Percentiles rank a stretch among this genome's conserved stretches.
phyloP scores from a whole-genome alignment of 2,329 filamentous ascomycete species.

The Colletotrichum gloeosporioides region DNA sequence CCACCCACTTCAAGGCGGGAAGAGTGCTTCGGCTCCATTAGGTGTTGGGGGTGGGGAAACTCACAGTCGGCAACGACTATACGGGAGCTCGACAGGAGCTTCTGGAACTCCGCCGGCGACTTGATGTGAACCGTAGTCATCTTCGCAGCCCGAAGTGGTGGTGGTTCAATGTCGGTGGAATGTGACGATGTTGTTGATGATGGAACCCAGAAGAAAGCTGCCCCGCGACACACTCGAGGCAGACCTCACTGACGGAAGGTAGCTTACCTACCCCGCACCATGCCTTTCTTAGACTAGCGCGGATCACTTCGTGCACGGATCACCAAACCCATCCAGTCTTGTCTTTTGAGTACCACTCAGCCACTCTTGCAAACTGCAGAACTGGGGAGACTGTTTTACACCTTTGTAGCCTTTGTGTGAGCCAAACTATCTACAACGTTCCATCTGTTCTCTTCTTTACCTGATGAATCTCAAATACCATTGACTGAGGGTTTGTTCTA shows the following conservation, averaged over 20 bases:
- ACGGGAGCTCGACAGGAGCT: conserved; percentile 72
- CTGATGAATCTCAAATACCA: neutral
- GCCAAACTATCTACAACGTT: neutral
- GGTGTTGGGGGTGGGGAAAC: conserved; percentile 37
- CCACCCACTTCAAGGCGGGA: conserved; percentile 22
- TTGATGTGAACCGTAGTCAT: conserved; percentile 35
- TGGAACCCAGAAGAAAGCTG: conserved; percentile 16
- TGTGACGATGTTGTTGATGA: conserved; percentile 5
- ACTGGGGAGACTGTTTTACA: neutral
- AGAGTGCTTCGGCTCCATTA: conserved; percentile 20
- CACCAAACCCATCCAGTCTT: neutral
- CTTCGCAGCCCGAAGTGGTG: conserved; percentile 25
- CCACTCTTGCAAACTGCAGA: neutral
- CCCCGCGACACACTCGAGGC: conserved; percentile 1
- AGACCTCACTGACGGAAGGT: conserved; percentile 3
- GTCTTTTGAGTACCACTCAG: neutral
- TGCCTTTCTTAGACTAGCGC: conserved; percentile 14
- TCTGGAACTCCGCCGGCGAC: conserved; percentile 68
- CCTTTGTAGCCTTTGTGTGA: neutral
- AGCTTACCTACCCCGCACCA: conserved; percentile 20
- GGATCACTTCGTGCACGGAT: neutral
- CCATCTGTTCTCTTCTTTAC: neutral
- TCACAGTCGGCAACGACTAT: conserved; percentile 90
- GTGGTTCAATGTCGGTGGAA: neutral
- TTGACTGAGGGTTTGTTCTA: neutral